phyloP scores from a whole-genome alignment of 768 basidiomycete species.

The Boletellus ananas region DNA sequence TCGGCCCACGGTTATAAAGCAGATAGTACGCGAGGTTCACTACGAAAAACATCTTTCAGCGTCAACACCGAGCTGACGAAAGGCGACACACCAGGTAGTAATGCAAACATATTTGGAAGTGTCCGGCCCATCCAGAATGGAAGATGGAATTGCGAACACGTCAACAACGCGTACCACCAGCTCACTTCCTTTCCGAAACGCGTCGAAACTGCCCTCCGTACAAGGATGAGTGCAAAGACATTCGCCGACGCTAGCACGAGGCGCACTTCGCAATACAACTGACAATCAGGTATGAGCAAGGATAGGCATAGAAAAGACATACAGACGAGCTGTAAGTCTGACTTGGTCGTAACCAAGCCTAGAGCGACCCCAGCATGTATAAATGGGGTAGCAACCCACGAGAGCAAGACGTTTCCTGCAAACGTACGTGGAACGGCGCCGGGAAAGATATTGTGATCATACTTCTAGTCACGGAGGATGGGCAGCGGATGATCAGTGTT shows the following conservation, averaged over 20 bases:
- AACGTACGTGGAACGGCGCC: conserved; percentile 91
- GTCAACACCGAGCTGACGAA: background rate
- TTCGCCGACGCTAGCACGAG: conserved; percentile 66
- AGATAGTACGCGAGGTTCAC: conserved; percentile 60
- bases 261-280: conserved; percentile 50
- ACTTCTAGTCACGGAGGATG: conserved; percentile 42
- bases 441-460: conserved; percentile 85
- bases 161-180: conserved; percentile 62
- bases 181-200: conserved; percentile 63
- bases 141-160: conserved; percentile 83
- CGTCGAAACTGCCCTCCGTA: conserved; percentile 57
- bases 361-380: conserved; percentile 39
- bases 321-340: conserved; percentile 72
- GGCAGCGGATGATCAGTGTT: background rate
- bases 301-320: conserved; percentile 21
- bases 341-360: conserved; percentile 50
- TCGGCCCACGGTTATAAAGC: conserved; percentile 37
- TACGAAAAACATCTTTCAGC: background rate
- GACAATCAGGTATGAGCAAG: background rate
- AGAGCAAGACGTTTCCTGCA: conserved; percentile 69
- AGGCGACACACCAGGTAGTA: conserved; percentile 61
- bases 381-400: conserved; percentile 50
- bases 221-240: conserved; percentile 53
- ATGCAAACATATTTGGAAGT: conserved; percentile 90
- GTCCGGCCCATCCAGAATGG: conserved; percentile 94